A percentile compares a stretch with the other conserved stretches of the same genome.
Conservation (phyloP, 176 grass and related monocot genomes). For the Typha latifolia region DNA sequence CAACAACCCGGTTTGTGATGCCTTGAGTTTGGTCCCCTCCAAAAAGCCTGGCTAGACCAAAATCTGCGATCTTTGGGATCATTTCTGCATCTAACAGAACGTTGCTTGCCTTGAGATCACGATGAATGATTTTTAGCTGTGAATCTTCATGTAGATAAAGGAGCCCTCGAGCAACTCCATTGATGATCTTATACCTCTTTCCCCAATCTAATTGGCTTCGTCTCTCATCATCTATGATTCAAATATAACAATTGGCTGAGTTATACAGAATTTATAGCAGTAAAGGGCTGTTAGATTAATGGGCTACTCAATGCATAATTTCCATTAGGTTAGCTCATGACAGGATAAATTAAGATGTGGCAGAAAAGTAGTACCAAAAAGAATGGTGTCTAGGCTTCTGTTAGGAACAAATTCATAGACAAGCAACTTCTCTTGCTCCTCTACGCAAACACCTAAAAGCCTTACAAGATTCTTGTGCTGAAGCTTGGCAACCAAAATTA, state of each 20-base stretch:
- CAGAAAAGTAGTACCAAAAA: conserved; percentile 33
- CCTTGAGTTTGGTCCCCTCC: background rate
- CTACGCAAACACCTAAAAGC: conserved; percentile 39
- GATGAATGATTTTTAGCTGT: conserved; percentile 24
- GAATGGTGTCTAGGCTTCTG: conserved; percentile 53
- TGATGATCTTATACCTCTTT: conserved; percentile 23
- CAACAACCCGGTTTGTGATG: conserved; percentile 28
- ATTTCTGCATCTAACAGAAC: conserved; percentile 24
- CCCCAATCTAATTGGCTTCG: conserved; percentile 12
- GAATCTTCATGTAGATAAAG: conserved; percentile 49
- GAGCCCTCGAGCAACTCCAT: conserved; percentile 35
- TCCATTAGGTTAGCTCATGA: background rate
- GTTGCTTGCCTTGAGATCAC: conserved; percentile 46
- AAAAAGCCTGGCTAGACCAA: conserved; percentile 38
- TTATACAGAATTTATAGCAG: background rate
- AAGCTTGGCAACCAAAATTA: conserved; percentile 52
- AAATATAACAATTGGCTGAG: background rate
- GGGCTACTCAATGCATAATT: no score
- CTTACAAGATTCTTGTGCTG: conserved; percentile 62
- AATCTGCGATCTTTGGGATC: conserved; percentile 40
- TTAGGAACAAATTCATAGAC: conserved; percentile 62
- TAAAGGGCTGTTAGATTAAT: no score
- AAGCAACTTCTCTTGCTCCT: conserved; percentile 42
- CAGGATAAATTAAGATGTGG: background rate
- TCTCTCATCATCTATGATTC: conserved; percentile 13